Conservation (phyloP, 805 yeast genomes). For the Starmerella vitae region DNA sequence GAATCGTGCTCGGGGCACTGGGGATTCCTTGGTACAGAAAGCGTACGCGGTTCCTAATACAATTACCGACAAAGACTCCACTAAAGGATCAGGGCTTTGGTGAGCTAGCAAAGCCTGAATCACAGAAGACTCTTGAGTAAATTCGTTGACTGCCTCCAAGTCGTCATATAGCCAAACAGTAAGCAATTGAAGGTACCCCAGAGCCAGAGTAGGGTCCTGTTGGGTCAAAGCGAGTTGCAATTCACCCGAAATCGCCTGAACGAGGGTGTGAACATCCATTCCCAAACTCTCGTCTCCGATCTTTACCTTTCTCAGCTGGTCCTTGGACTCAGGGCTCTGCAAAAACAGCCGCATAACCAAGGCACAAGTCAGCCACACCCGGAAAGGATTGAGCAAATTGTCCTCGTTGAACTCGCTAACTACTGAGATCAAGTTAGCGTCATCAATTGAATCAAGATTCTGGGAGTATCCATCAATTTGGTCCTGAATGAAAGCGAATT, state of each 20-base stretch:
- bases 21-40: conserved; percentile 48
- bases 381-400: conserved; percentile 67
- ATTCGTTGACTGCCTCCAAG: conserved; percentile 56
- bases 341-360: conserved; percentile 50
- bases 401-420: conserved; percentile 67
- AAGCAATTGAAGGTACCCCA: conserved; percentile 65
- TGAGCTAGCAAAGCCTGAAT: conserved; percentile 56
- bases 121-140: conserved; percentile 53
- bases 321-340: conserved; percentile 21
- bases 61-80: conserved; percentile 60
- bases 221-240: conserved; percentile 44
- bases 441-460: neutral
- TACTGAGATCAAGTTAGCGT: conserved; percentile 53
- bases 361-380: conserved; percentile 68
- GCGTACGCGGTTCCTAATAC: conserved; percentile 71
- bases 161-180: conserved; percentile 70
- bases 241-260: conserved; percentile 68
- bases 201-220: conserved; percentile 57
- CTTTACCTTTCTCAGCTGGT: conserved; percentile 30
- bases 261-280: conserved; percentile 57
- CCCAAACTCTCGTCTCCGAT: conserved; percentile 39
- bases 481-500: conserved; percentile 46
- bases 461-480: conserved; percentile 40
- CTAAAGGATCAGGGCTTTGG: conserved; percentile 41
- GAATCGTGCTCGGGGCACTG: conserved; percentile 42